phyloP scores from a whole-genome alignment of 345 rosid genomes.

The Citrus unshiu region DNA sequence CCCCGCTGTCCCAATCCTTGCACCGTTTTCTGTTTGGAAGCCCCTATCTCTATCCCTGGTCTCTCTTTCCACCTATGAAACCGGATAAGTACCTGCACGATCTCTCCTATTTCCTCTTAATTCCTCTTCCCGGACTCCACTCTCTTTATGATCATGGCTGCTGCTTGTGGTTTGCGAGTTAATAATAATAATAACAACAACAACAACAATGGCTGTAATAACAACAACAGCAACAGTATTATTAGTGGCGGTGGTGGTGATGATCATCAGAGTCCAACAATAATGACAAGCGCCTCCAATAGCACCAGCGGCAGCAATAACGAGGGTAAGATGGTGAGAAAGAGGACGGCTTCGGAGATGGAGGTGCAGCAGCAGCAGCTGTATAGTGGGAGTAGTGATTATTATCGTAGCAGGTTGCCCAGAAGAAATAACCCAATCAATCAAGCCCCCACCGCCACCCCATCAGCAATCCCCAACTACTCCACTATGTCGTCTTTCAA shows the following conservation, averaged over 20 bases:
- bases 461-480: slow-evolving; percentile 43
- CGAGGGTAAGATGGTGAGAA: slow-evolving; percentile 55
- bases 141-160: slow-evolving; percentile 36
- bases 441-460: slow-evolving; percentile 16
- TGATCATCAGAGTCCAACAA: background rate
- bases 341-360: slow-evolving; percentile 88
- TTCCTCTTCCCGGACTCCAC: background rate
- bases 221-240: background rate
- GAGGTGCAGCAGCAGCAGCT: slow-evolving; percentile 26
- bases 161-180: slow-evolving; percentile 32
- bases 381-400: slow-evolving; percentile 18
- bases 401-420: slow-evolving; percentile 38
- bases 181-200: slow-evolving; percentile 6
- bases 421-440: slow-evolving; percentile 25
- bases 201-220: no score
- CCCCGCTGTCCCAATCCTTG: slow-evolving; percentile 33
- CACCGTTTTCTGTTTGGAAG: slow-evolving; percentile 48
- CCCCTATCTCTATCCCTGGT: slow-evolving; percentile 5
- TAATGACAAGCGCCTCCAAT: slow-evolving; percentile 14
- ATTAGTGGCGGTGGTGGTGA: background rate
- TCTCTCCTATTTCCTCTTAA: background rate
- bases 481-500: slow-evolving; percentile 33
- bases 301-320: slow-evolving; percentile 17
- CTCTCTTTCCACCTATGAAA: no score
- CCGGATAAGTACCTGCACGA: background rate